These are phyloP conservation scores for Diaporthe ampelina DNA, from an alignment of 2,329 filamentous ascomycete genomes.

Conservation along the genomic window DNA sequence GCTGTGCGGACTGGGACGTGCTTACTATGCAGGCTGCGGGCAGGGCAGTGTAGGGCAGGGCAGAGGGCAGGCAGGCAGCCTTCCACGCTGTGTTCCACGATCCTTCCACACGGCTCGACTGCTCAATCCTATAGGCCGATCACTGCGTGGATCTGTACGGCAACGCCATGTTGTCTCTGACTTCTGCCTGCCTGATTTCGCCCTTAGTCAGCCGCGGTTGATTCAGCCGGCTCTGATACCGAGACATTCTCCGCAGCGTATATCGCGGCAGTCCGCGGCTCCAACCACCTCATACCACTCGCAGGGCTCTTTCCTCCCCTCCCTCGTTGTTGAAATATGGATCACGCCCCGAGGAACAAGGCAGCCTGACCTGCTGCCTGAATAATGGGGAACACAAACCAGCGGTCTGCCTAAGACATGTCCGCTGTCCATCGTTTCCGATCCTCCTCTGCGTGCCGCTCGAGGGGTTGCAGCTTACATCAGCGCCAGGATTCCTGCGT, in stretches of 20 bases:
- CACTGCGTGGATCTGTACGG: background rate
- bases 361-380: slow-evolving; percentile 11
- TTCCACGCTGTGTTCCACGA: slow-evolving; percentile 11
- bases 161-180: background rate
- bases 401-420: slow-evolving; percentile 38
- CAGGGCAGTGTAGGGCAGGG: background rate
- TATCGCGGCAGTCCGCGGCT: too few species aligned
- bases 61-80: background rate
- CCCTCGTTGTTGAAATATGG: background rate
- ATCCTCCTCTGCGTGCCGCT: background rate
- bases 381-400: slow-evolving; percentile 12
- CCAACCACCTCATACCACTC: background rate
- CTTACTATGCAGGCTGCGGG: slow-evolving; percentile 22
- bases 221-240: background rate
- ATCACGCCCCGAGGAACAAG: background rate
- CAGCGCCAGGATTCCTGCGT: slow-evolving; percentile 25
- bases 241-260: too few species aligned
- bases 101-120: background rate
- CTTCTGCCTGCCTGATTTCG: background rate
- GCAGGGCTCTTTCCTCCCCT: background rate
- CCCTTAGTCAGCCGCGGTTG: background rate
- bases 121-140: background rate
- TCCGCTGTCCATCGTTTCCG: background rate
- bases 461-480: slow-evolving; percentile 39
- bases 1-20: background rate